Evolutionary conservation across 768 basidiomycete species (phyloP), one percentile per base, ranked within the genome.

Genomic region (Lentinula raphanica): DNA sequence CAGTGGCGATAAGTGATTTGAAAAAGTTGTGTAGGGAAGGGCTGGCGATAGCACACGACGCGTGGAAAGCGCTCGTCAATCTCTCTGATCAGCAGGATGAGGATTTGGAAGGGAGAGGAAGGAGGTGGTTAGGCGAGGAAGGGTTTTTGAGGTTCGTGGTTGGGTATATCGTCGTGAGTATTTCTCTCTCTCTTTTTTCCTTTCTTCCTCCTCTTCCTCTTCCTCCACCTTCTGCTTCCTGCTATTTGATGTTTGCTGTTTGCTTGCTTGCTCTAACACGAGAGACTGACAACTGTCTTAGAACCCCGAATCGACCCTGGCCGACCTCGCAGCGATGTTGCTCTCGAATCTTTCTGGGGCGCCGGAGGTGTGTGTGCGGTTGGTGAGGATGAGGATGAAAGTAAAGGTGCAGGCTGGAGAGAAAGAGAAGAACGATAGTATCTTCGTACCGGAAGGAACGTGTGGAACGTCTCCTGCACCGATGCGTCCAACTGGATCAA

Each of bases 271-370:
- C n/a, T n/a, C n/a, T n/a, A n/a, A n/a, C n/a, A n/a, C n/a, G n/a
- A n/a, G n/a, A n/a, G n/a, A n/a, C n/a, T n/a, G n/a, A 19, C 21
- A 58, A 38, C 59, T 59, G 58, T 61, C 32, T 57, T 58, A 98
- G 94, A 90, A 94, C 71, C 88, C 92, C n/a, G 84, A 88, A 60
- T 86, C 95, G 9, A 85, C 88, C 58, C 87, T 98, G 27, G 93
- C 94, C 32, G 95, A 98, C 76, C 84, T 98, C 19, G 93, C 94
- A 3, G 82, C 92, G n/a, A 98, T 98, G 96, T 78, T 98, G 1
- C 80, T 98, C 9, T 96, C 94, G n/a, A 98, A 98, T 73, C 74
- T 97, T 32, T 90, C 93, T 8, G 81, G 89, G 4, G 86, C 90
- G 44, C 78, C 89, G 2, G 71, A 80, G 0, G 81, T 89, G 54